Base-by-base conservation (phyloP, 768 basidiomycete genomes). In the Boletus patriciae region DNA sequence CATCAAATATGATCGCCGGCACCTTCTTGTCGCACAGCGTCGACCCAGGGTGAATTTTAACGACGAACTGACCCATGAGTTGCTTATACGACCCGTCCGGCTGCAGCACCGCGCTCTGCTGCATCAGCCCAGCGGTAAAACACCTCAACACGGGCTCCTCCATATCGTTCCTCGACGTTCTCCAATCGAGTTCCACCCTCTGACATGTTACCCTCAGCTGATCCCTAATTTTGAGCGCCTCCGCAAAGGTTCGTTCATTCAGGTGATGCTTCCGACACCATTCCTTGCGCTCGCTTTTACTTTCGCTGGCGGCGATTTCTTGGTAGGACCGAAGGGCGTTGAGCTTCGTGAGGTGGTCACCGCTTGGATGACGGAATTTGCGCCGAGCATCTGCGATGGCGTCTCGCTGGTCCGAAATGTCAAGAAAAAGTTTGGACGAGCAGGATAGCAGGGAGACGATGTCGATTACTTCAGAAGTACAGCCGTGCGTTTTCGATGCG, bases 31-130 rank as follows among this genome's bases (percentile, higher is more conserved):
- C 87, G 63, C 81, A 83, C 64, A 98, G 67, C 4, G 83, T 80
- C 31, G 95, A 98, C 31, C 89, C 83, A 0, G 96, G 97, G 66
- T 98, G 94, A 21, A 99, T 90, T 70, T 95, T 96, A 55, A 98
- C 80, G 23, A 88, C 85, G 56, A 83, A 80, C 45, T 82, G 83
- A 2, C 90, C 90, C 77, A 91, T 83, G 4, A 83, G 78, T 68
- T 84, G 90, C 68, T 87, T 96, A 77, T 98, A 99, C 33, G 83
- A 81, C 47, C 92, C 92, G 73, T 97, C 92, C 4, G 89, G 83
- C 62, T 90, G 88, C 54, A 94, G 68, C 55, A 94, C 76, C 33
- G 97, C 97, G 3, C 87, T 84, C 64, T 97, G 92, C 62, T 87
- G 86, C 47, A 86, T 84, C 36, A 96, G 71, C 0, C 97, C 97